Evolutionary conservation across 257 asterid species (phyloP).

Genomic region (Cruciata laevipes): DNA sequence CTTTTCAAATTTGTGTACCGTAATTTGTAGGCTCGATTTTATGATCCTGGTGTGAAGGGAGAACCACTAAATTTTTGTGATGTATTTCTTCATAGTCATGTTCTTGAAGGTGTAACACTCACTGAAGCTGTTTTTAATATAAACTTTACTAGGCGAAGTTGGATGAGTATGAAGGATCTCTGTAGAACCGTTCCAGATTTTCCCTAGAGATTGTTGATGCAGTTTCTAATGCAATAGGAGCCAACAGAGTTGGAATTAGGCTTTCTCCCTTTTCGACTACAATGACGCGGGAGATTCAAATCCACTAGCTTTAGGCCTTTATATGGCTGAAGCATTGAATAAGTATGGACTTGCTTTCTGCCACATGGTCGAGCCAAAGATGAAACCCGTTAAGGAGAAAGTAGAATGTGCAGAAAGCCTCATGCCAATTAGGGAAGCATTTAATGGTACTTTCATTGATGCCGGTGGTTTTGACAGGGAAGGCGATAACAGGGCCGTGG

Average conservation of each 20-base stretch:
- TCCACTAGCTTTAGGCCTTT: conserved; percentile 5
- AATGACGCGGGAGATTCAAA: conserved; percentile 19
- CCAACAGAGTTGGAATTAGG: conserved; percentile 19
- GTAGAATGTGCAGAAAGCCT: no score
- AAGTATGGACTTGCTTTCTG: neutral
- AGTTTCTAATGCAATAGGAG: conserved; percentile 19
- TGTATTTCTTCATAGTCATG: conserved; percentile 80
- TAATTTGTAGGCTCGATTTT: conserved; percentile 52
- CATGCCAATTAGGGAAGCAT: no score
- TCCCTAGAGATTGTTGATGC: conserved; percentile 24
- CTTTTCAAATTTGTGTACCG: no score
- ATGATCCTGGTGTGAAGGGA: conserved; percentile 67
- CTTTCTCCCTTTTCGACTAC: conserved; percentile 16
- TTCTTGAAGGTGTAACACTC: conserved; percentile 83
- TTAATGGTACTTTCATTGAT: no score
- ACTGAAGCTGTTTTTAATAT: no score
- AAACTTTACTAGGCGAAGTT: no score
- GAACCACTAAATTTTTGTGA: conserved; percentile 82
- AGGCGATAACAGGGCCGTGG: no score
- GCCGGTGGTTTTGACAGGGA: no score
- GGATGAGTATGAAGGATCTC: conserved; percentile 24
- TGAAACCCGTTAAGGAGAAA: neutral
- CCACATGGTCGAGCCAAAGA: conserved; percentile 23
- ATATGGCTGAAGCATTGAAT: no score
- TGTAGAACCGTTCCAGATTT: conserved; percentile 23